These are phyloP conservation scores for Nakazawaea siamensis DNA, from an alignment of 805 yeast genomes.

Conservation along the genomic window DNA sequence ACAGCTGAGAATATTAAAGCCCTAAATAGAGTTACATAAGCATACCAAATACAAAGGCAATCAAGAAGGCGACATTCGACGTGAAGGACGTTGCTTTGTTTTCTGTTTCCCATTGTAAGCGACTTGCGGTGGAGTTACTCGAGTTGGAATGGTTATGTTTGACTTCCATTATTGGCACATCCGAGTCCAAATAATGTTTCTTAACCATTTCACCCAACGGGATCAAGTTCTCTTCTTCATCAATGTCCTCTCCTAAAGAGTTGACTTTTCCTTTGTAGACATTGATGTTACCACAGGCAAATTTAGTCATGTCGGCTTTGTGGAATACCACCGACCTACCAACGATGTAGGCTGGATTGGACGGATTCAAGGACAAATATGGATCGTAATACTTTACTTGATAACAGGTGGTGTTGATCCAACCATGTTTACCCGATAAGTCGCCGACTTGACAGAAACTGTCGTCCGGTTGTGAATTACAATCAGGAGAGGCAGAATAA, in stretches of 20 bases:
- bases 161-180: too few relatives aligned
- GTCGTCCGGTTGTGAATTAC: slow-evolving; percentile 44
- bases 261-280: slow-evolving; percentile 19
- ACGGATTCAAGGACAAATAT: slow-evolving; percentile 51
- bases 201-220: too few relatives aligned
- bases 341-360: slow-evolving; percentile 49
- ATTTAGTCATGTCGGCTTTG: slow-evolving; percentile 41
- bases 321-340: slow-evolving; percentile 52
- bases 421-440: slow-evolving; percentile 72
- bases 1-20: too few relatives aligned
- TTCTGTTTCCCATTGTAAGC: too few relatives aligned
- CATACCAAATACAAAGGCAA: too few relatives aligned
- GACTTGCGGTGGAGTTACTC: too few relatives aligned
- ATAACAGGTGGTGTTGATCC: slow-evolving; percentile 61
- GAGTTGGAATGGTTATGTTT: too few relatives aligned
- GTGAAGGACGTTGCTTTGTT: too few relatives aligned
- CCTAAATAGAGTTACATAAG: too few relatives aligned
- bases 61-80: too few relatives aligned
- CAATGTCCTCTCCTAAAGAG: slow-evolving; percentile 14
- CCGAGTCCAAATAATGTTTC: too few relatives aligned
- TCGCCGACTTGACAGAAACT: slow-evolving; percentile 65
- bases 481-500: slow-evolving; percentile 42
- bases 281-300: slow-evolving; percentile 58
- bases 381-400: slow-evolving; percentile 58
- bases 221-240: slow-evolving; percentile 13